Base-by-base conservation (phyloP, 805 yeast species). In the Spathaspora gorwiae region DNA sequence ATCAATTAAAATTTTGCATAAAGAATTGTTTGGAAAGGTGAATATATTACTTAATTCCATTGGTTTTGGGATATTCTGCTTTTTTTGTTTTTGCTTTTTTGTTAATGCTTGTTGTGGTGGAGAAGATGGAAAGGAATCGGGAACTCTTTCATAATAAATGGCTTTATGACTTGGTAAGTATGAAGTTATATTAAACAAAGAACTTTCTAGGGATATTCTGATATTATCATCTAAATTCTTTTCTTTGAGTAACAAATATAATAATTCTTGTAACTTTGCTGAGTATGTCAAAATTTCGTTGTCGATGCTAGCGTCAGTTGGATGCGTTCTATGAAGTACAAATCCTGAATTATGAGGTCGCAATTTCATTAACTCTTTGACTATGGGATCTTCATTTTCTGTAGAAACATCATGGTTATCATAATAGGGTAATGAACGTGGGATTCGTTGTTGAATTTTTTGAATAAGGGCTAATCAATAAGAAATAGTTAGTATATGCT, bases 1-100 rank as follows among this genome's bases (percentile, higher is more conserved):
- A 41, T 71, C 76, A n/a, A 70, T 51, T 26, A 71, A 51, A 11
- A 71, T 57, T 43, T 59, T 59, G 5, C 73, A 68, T 32, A 70
- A 55, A 19, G 62, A 57, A 42, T 62, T 64, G 39, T 65, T 59
- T 2, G 76, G 76, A 47, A 64, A 71, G 9, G 32, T 29, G 15
- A 35, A 35, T 33, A 13, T 5, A 32, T 42, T 9, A 7, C 13
- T 14, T 6, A 30, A 11, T 12, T 26, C 8, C 12, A 8, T 12
- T 9, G 39, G 36, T 19, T 37, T 34, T 12, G 40, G 31, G 8
- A 40, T 8, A 34, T 40, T 15, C 26, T 40, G 40, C 12, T 32
- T 32, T 12, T 15, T 36, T 9, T 9, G 5, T 9, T 24, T 15
- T 9, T 27, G 24, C n/a, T 26, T n/a, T n/a, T 35, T 26, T 2